These are phyloP conservation scores for Astrothelium macrocarpum DNA, from an alignment of 495 filamentous ascomycete species.

Conservation along the genomic window DNA sequence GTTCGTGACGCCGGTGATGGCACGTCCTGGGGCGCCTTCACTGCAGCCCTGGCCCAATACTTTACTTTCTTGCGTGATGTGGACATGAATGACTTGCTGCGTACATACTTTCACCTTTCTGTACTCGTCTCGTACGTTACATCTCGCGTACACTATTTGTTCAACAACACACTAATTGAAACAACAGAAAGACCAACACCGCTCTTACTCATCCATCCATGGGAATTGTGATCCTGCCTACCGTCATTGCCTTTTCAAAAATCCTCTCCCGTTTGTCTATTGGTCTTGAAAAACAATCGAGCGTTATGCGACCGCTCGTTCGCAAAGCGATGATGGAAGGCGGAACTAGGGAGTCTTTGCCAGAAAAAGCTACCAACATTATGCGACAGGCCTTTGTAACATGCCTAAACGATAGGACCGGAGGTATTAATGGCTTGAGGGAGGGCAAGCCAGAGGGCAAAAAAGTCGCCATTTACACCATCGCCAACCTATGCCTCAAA, in stretches of 20 bases:
- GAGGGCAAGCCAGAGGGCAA: constrained; percentile 64
- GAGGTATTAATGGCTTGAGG: constrained; percentile 28
- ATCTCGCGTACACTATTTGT: background rate
- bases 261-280: constrained; percentile 72
- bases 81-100: constrained; percentile 55
- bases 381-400: constrained; percentile 86
- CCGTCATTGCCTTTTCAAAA: constrained; percentile 64
- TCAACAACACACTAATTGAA: background rate
- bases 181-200: constrained; percentile 57
- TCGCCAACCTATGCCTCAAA: constrained; percentile 85
- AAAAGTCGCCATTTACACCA: constrained; percentile 75
- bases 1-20: constrained; percentile 46
- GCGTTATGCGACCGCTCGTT: constrained; percentile 52
- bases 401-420: constrained; percentile 73
- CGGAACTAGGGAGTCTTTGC: constrained; percentile 59
- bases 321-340: constrained; percentile 39
- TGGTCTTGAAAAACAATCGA: constrained; percentile 63
- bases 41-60: constrained; percentile 68
- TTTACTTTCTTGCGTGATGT: constrained; percentile 70
- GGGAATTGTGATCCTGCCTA: constrained; percentile 68
- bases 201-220: constrained; percentile 69
- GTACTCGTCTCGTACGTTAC: constrained; percentile 57
- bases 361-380: constrained; percentile 74
- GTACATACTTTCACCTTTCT: constrained; percentile 64
- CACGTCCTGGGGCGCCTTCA: constrained; percentile 63